These are phyloP conservation scores for Petunia axillaris DNA, from an alignment of 257 asterid species.

Conservation along the genomic window DNA sequence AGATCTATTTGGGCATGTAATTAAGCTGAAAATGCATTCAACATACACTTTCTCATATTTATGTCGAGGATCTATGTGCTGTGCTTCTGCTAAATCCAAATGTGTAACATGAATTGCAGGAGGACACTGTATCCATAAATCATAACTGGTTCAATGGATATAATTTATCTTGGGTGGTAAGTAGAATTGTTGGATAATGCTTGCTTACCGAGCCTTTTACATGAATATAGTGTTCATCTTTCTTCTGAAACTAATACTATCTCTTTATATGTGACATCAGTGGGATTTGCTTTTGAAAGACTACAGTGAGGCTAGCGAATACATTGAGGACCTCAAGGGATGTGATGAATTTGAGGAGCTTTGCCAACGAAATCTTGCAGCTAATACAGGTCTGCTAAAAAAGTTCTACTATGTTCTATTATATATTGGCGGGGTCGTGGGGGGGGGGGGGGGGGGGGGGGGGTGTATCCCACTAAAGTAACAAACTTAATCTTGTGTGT, in stretches of 20 bases:
- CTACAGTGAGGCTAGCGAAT: conserved; percentile 77
- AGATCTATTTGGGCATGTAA: background rate
- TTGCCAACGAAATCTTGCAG: conserved; percentile 93
- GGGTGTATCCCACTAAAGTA: too few species aligned
- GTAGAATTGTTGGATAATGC: conserved; percentile 23
- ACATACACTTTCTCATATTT: background rate
- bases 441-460: background rate
- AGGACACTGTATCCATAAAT: conserved; percentile 91
- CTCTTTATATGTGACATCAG: conserved; percentile 44
- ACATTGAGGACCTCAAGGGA: conserved; percentile 86
- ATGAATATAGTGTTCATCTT: background rate
- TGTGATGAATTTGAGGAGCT: conserved; percentile 93
- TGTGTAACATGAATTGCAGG: conserved; percentile 51
- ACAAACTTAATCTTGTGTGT: background rate
- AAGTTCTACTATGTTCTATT: background rate
- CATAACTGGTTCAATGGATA: conserved; percentile 96
- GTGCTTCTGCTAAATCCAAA: conserved; percentile 25
- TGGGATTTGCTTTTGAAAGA: conserved; percentile 94
- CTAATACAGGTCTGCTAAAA: conserved; percentile 70
- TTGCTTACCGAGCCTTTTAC: background rate
- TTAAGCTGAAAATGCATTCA: background rate
- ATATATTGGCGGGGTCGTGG: background rate
- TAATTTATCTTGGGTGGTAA: conserved; percentile 86
- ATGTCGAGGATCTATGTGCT: background rate
- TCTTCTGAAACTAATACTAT: conserved; percentile 1